A percentile compares a stretch with the other conserved stretches of the same genome.
Evolutionary conservation across 2,329 filamentous ascomycete genomes (phyloP).

Genomic region (Neopestalotiopsis sp.): DNA sequence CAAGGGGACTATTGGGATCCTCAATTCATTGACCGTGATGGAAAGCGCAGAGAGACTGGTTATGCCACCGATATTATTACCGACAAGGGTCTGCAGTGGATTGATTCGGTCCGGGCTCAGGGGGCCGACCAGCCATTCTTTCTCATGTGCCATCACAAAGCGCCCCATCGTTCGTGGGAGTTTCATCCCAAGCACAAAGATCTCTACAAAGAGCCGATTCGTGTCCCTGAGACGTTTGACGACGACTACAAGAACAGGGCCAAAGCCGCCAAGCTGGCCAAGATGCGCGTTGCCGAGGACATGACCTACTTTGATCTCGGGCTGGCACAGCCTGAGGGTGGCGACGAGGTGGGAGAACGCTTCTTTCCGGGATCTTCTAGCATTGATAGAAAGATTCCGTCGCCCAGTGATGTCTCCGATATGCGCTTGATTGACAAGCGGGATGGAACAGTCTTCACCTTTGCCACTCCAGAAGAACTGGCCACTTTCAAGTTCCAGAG

Average conservation of each 20-base stretch:
- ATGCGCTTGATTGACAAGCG: constrained; percentile 49
- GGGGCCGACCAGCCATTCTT: constrained; percentile 52
- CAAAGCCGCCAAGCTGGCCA: constrained; percentile 51
- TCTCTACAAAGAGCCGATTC: constrained; percentile 51
- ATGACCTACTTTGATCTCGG: constrained; percentile 57
- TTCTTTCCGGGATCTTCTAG: constrained; percentile 32
- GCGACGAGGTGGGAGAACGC: constrained; percentile 41
- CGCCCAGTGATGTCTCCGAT: constrained; percentile 15
- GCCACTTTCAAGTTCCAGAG: constrained; percentile 60
- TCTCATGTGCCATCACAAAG: constrained; percentile 62
- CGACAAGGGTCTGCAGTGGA: constrained; percentile 50
- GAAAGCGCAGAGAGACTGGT: constrained; percentile 38
- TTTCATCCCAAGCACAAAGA: constrained; percentile 52
- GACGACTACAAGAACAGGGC: constrained; percentile 61
- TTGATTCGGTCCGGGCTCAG: constrained; percentile 31
- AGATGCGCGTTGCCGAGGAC: constrained; percentile 57
- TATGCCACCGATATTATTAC: constrained; percentile 60
- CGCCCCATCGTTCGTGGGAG: constrained; percentile 58
- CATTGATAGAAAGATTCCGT: constrained; percentile 33
- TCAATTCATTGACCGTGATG: constrained; percentile 48
- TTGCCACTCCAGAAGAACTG: constrained; percentile 45
- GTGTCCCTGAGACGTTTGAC: constrained; percentile 54
- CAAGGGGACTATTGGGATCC: constrained; percentile 60
- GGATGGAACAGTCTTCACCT: constrained; percentile 50
- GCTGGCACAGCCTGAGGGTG: constrained; percentile 56